Conservation (phyloP, 768 basidiomycete genomes). For the Dacryopinax primogenitus region DNA sequence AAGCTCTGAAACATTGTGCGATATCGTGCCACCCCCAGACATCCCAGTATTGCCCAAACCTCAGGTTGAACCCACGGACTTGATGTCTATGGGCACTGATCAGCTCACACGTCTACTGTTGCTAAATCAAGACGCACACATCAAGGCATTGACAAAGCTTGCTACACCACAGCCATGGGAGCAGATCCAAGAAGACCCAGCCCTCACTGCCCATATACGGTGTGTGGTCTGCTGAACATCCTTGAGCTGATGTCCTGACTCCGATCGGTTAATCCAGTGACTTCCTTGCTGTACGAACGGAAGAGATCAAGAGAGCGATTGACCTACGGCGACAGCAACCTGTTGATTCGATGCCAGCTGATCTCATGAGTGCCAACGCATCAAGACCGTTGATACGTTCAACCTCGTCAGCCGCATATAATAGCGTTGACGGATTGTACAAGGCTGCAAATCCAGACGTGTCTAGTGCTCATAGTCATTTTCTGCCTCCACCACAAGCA, state of each 20-base stretch:
- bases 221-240: background rate
- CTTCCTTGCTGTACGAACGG: background rate
- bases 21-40: background rate
- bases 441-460: background rate
- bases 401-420: background rate
- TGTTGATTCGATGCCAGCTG: background rate
- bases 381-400: background rate
- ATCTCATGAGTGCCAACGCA: background rate
- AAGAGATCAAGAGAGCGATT: background rate
- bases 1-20: background rate
- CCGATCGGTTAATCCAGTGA: background rate
- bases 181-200: background rate
- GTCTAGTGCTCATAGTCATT: background rate
- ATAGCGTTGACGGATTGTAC: background rate
- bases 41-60: background rate
- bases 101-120: background rate
- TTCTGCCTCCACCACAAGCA: background rate
- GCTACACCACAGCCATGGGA: background rate
- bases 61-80: background rate
- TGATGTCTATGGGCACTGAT: background rate
- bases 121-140: background rate
- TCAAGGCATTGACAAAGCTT: background rate
- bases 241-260: background rate
- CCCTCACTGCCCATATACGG: background rate
- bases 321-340: background rate